Percentiles rank a stretch among this genome's conserved stretches.
These are phyloP conservation scores for Annulohypoxylon maeteangense DNA, from an alignment of 495 filamentous ascomycete species.

Conservation along the genomic window DNA sequence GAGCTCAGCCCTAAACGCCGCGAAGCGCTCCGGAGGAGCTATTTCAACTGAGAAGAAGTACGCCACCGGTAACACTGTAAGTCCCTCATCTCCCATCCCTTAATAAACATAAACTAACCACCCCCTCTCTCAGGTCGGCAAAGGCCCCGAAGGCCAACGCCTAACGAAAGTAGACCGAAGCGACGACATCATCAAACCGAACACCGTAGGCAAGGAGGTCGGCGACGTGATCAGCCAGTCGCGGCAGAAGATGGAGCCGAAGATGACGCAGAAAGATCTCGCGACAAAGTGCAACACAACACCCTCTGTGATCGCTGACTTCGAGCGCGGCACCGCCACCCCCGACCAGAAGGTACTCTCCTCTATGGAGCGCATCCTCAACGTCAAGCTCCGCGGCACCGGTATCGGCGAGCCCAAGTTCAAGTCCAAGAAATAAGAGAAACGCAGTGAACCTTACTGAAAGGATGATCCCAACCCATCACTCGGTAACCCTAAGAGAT, in stretches of 20 bases:
- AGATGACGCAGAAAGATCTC: conserved; percentile 97
- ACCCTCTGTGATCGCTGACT: conserved; percentile 78
- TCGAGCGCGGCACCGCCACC: conserved; percentile 82
- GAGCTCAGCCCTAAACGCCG: conserved; percentile 88
- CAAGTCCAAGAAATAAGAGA: conserved; percentile 70
- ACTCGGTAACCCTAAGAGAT: no score
- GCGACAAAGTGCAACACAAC: conserved; percentile 95
- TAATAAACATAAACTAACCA: not conserved
- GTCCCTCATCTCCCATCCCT: conserved; percentile 39
- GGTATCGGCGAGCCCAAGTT: conserved; percentile 83
- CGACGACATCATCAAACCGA: conserved; percentile 97
- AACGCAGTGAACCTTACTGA: no score
- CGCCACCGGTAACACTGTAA: conserved; percentile 77
- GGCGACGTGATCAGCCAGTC: conserved; percentile 82
- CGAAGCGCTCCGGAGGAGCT: conserved; percentile 78
- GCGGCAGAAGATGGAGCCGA: conserved; percentile 75
- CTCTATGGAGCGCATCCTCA: conserved; percentile 84
- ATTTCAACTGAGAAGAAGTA: conserved; percentile 95
- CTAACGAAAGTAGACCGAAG: conserved; percentile 97
- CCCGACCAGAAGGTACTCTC: conserved; percentile 87
- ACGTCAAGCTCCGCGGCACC: conserved; percentile 81
- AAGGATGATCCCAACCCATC: no score
- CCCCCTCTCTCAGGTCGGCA: conserved; percentile 39
- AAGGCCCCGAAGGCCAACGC: conserved; percentile 82
- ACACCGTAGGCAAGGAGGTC: conserved; percentile 83